Evolutionary conservation across 2,329 filamentous ascomycete genomes (phyloP), one percentile per base, ranked within the genome.

Genomic region (Aspergillus japonicus): DNA sequence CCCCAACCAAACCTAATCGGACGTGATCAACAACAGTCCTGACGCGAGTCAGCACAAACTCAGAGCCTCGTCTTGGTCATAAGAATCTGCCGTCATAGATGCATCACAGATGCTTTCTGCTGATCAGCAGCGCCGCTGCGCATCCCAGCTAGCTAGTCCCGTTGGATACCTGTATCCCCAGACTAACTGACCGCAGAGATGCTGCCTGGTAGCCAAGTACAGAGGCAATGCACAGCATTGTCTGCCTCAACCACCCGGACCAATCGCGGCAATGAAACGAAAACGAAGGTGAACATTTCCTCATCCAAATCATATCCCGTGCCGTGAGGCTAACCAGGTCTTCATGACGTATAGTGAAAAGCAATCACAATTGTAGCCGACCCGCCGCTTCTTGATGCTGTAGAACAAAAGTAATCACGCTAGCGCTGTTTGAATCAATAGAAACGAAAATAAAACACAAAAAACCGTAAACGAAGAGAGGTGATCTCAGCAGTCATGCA

Each of bases 281-380:
- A 71, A 69, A 44, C 39, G 39, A 44, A 57, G 66, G 68, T 68
- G 69, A 69, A 71, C 71, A 71, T 71, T 44, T 69, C 65, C 74
- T 73, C 71, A 73, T 76, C 75, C 74, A 71, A 73, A 71, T 76
- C 74, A 73, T 76, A 75, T 77, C 75, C 74, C 73, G 71, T 73
- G 78, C 78, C 78, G 78, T 68, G 78, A 80, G 78, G 78, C 78
- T 73, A 65, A 76, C 77, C 77, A 75, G 69, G 73, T 80, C 78
- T 80, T 80, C 72, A 75, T 76, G 75, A 79, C 73, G 75, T 76
- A 75, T 75, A 77, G 63, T 71, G 69, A 16, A 69, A 57, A 69
- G 70, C 64, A 69, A 71, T 72, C 71, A 72, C 72, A 78, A 67
- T 76, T 69, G 78, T 69, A 78, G 76, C 77, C 77, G 76, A 74